Percentiles rank a stretch among this genome's conserved stretches.
Conservation (phyloP, 2,329 filamentous ascomycete genomes). For the Trichoderma oligosporum region DNA sequence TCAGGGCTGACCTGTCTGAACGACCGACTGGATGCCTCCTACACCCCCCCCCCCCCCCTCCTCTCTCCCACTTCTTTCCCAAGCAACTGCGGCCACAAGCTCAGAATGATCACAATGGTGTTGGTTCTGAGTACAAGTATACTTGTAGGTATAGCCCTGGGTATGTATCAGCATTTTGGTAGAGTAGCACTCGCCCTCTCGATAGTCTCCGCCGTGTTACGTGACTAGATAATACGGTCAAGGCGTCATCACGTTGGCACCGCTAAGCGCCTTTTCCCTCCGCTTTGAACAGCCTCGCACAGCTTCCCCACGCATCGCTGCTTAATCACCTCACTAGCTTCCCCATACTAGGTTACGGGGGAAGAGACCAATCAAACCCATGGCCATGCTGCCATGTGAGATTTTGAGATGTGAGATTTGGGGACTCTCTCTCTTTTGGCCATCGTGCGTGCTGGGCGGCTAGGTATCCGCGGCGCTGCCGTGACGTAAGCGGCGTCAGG, state of each 20-base stretch:
- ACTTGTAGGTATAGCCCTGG: neutral
- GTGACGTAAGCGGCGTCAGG: conserved; percentile 17
- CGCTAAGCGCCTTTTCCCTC: conserved; percentile 5
- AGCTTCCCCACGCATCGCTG: conserved; percentile 8
- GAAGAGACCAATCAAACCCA: conserved; percentile 8
- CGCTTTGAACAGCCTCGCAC: conserved; percentile 11
- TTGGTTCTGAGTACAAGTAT: neutral
- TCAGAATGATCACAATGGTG: neutral
- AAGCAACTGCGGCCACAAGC: neutral
- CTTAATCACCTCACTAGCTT: neutral
- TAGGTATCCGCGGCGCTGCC: conserved; percentile 7
- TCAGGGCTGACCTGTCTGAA: conserved; percentile 5
- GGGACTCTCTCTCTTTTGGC: conserved; percentile 2
- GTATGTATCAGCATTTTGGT: neutral
- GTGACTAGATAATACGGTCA: neutral
- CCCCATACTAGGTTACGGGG: neutral
- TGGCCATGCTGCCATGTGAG: conserved; percentile 13
- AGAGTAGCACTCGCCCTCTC: conserved; percentile 9
- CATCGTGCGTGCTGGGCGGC: conserved; percentile 7
- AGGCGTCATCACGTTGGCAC: conserved; percentile 1
- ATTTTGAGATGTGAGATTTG: conserved; percentile 17
- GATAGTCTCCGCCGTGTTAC: conserved; percentile 14
- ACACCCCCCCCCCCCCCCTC: neutral
- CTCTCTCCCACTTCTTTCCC: no score
- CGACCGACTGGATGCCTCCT: neutral